phyloP scores from a whole-genome alignment of 257 asterid genomes.

The Avicennia marina region DNA sequence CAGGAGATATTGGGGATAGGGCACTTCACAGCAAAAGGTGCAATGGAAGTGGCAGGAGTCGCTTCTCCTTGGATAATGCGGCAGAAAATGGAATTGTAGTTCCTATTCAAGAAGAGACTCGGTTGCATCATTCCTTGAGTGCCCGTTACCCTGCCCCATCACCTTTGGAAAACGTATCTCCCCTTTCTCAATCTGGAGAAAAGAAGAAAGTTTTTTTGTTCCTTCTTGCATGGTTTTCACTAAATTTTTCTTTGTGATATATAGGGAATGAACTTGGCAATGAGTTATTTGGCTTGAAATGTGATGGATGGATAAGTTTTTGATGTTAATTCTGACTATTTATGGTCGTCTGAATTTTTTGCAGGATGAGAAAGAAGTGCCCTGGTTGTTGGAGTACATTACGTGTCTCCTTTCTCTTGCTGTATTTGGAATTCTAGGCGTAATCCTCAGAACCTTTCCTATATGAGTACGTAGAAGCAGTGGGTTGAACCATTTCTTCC shows the following conservation, averaged over 20 bases:
- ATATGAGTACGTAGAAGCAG: too few relatives aligned
- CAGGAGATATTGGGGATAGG: slow-evolving; percentile 93
- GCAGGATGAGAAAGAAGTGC: slow-evolving; percentile 43
- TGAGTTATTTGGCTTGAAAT: not conserved
- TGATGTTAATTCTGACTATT: not conserved
- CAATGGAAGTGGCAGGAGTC: slow-evolving; percentile 43
- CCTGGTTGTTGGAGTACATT: slow-evolving; percentile 44
- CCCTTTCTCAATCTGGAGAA: slow-evolving; percentile 27
- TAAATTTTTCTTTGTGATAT: not conserved
- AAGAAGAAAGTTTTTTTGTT: slow-evolving; percentile 28
- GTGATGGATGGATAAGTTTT: not conserved
- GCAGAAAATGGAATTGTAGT: slow-evolving; percentile 36
- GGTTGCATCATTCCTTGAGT: slow-evolving; percentile 10
- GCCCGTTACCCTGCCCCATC: too few relatives aligned
- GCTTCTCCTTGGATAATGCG: slow-evolving; percentile 34
- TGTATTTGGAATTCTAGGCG: slow-evolving; percentile 72
- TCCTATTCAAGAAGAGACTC: slow-evolving; percentile 39
- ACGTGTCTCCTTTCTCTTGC: slow-evolving; percentile 61
- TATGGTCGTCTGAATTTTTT: slow-evolving; percentile 1
- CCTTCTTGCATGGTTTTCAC: not conserved
- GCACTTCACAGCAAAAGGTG: slow-evolving; percentile 55
- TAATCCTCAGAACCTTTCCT: slow-evolving; percentile 18
- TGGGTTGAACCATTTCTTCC: too few relatives aligned
- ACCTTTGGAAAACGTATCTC: slow-evolving; percentile 9
- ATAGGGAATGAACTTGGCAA: not conserved